These are phyloP conservation scores for Kalaharituber pfeilii DNA, from an alignment of 2,329 filamentous ascomycete genomes.

Conservation along the genomic window DNA sequence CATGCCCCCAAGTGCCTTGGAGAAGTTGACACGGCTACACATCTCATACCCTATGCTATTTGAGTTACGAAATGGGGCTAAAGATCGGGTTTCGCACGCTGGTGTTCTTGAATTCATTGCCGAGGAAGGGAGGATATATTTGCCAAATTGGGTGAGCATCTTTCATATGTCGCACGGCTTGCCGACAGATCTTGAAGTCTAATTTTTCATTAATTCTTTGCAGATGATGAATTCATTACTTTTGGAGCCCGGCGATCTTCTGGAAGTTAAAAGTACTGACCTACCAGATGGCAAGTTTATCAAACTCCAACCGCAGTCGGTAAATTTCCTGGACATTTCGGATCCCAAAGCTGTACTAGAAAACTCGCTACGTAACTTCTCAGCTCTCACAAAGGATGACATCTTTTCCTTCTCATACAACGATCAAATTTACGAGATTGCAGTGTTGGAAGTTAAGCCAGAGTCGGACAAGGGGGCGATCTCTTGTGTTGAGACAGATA, in stretches of 20 bases:
- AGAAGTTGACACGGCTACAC: constrained; percentile 89
- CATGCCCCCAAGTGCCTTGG: constrained; percentile 83
- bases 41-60: constrained; percentile 97
- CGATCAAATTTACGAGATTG: constrained; percentile 80
- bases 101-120: constrained; percentile 96
- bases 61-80: constrained; percentile 79
- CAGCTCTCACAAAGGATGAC: constrained; percentile 80
- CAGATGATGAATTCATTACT: constrained; percentile 79
- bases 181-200: background rate
- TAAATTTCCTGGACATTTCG: constrained; percentile 86
- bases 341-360: constrained; percentile 95
- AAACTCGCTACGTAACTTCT: constrained; percentile 90
- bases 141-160: constrained; percentile 67
- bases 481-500: constrained; percentile 88
- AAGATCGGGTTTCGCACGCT: constrained; percentile 66
- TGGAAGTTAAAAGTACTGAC: constrained; percentile 90
- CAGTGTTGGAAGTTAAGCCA: constrained; percentile 84
- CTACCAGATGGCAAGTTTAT: constrained; percentile 80
- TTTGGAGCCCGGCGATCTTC: constrained; percentile 80
- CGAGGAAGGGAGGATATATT: constrained; percentile 88
- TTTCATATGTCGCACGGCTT: background rate
- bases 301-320: constrained; percentile 88
- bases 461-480: constrained; percentile 60
- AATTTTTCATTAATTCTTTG: constrained; percentile 7
- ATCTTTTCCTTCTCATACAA: constrained; percentile 96